Evolutionary conservation across 2,329 filamentous ascomycete species (phyloP), one percentile per base, ranked within the genome.

Genomic region (Scleromitrula shiraiana): DNA sequence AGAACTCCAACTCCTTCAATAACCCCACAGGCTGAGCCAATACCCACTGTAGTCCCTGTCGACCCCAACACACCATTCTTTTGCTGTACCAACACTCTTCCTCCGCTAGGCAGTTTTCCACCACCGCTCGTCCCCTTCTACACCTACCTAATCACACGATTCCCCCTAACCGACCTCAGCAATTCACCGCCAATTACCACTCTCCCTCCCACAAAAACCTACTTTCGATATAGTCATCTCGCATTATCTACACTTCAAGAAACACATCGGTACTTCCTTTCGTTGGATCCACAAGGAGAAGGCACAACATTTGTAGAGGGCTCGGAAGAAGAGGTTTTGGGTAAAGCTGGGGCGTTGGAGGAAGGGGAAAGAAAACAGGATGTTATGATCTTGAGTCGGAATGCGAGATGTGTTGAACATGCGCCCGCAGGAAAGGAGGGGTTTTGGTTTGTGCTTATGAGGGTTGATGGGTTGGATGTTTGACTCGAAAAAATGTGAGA

Each of bases 371-470:
- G 45, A 8, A 41, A 12, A 7, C 45, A 47, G 17, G 45, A 47
- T 35, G 45, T 47, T 5, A 47, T 47, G 45, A 47, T 47, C 10
- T 36, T 47, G 17, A 47, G 38, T 27, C 37, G 45, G 17, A 47
- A 47, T 36, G 45, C 29, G 29, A 47, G 38, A 9, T 47, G 45
- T 36, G 22, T 24, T 5, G 12, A 42, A 2, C 45, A 47, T 42
- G 35, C 20, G 19, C 10, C 17, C 7, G 5, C 17, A 9, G 35
- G 35, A 3, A 37, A 19, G 7, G 35, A 14, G 17, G 35, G 17
- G 9, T 37, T 37, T 37, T 37, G 35, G 35, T 37, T 37, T 37
- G 17, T 37, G 35, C 9, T 22, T 12, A 37, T 37, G 35, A 37
- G 35, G 35, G 35, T 37, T 23, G 35, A 37, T 8, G 35, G 35